Conservation (phyloP, 108 stramenopile species). For the Mayamaea pseudoterrestris region DNA sequence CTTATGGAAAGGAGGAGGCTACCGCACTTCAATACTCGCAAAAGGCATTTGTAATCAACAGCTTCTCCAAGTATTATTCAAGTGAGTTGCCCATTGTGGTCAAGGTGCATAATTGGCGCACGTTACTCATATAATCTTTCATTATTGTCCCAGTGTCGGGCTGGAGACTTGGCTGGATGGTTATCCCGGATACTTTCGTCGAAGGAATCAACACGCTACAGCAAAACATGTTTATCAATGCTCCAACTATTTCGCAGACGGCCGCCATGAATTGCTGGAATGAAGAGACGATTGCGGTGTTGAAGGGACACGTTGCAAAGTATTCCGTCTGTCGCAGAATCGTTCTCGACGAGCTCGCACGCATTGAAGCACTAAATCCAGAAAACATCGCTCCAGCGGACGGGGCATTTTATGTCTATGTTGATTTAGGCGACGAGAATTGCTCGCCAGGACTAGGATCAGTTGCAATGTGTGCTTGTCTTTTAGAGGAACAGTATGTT, state of each 20-base stretch:
- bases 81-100: slow-evolving; percentile 24
- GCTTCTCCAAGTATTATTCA: slow-evolving; percentile 89
- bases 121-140: slow-evolving; percentile 1
- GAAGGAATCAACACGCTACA: slow-evolving; percentile 68
- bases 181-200: slow-evolving; percentile 55
- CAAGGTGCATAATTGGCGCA: not conserved
- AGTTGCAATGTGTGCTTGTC: slow-evolving; percentile 42
- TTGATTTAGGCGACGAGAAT: slow-evolving; percentile 68
- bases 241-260: slow-evolving; percentile 83
- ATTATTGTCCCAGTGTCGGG: slow-evolving; percentile 59
- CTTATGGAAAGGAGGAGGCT: slow-evolving; percentile 75
- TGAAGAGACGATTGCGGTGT: slow-evolving; percentile 45
- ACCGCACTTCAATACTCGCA: slow-evolving; percentile 64
- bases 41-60: slow-evolving; percentile 79
- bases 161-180: slow-evolving; percentile 90
- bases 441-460: slow-evolving; percentile 38
- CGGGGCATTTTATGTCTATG: slow-evolving; percentile 88
- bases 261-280: slow-evolving; percentile 81
- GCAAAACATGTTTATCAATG: slow-evolving; percentile 93
- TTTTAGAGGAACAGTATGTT: slow-evolving; percentile 68
- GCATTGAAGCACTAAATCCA: slow-evolving; percentile 21
- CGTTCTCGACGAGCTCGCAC: slow-evolving; percentile 38
- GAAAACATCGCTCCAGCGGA: slow-evolving; percentile 72
- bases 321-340: slow-evolving; percentile 50
- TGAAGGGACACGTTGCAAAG: slow-evolving; percentile 65